Evolutionary conservation across 1,284 basidiomycete genomes (phyloP).

Genomic region (Moesziomyces sp.): DNA sequence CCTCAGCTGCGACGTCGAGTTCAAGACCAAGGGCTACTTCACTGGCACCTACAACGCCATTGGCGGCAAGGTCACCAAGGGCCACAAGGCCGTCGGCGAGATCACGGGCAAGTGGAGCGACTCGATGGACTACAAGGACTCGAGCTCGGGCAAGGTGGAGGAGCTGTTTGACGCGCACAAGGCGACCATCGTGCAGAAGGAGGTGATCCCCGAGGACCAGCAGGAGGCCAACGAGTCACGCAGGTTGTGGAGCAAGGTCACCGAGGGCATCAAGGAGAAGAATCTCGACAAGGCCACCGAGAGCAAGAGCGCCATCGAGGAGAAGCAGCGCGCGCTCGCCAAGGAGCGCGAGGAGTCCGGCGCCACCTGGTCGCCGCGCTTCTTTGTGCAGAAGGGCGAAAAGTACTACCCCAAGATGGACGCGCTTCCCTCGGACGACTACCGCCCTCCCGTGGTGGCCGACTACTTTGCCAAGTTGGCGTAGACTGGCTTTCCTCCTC

Average conservation of each 20-base stretch:
- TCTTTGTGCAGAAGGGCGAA: slow-evolving; percentile 78
- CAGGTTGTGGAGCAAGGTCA: slow-evolving; percentile 82
- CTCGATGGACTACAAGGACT: slow-evolving; percentile 84
- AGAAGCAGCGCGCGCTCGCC: slow-evolving; percentile 86
- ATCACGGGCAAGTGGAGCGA: slow-evolving; percentile 91
- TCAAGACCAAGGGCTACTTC: slow-evolving; percentile 99
- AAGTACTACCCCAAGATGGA: slow-evolving; percentile 61
- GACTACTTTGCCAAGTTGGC: slow-evolving; percentile 48
- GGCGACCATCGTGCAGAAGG: slow-evolving; percentile 80
- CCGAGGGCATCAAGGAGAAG: slow-evolving; percentile 83
- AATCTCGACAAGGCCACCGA: slow-evolving; percentile 95
- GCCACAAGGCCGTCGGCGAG: slow-evolving; percentile 81
- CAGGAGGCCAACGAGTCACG: slow-evolving; percentile 91
- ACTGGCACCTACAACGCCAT: slow-evolving; percentile 95
- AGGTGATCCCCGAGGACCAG: slow-evolving; percentile 82
- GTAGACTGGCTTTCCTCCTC: background rate
- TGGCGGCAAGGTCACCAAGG: slow-evolving; percentile 80
- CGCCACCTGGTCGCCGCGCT: slow-evolving; percentile 77
- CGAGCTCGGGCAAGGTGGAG: slow-evolving; percentile 74
- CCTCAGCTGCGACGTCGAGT: slow-evolving; percentile 86
- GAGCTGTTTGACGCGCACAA: slow-evolving; percentile 85
- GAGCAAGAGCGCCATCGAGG: slow-evolving; percentile 90
- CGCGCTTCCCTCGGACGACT: slow-evolving; percentile 43
- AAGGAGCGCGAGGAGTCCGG: slow-evolving; percentile 80
- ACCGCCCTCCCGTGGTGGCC: slow-evolving; percentile 40